Evolutionary conservation across 2,329 filamentous ascomycete species (phyloP), one percentile per base, ranked within the genome.

Genomic region (Penicillium sp.): DNA sequence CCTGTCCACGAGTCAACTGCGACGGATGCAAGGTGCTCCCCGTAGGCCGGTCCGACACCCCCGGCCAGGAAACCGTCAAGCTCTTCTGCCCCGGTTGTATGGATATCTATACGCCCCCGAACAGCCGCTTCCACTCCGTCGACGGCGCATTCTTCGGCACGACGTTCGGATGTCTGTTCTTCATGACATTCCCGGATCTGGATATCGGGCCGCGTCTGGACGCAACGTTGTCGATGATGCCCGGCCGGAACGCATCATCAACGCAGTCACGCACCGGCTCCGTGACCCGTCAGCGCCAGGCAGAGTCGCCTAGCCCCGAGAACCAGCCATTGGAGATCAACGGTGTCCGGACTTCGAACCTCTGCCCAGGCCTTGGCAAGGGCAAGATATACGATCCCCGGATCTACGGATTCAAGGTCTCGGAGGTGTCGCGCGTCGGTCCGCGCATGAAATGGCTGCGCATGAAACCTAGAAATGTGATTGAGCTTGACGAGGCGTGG

Each of bases 131-230:
- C 69, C 93, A 97, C 72, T 92, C 89, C 2, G 93, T 99, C 29
- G 93, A 99, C 61, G 93, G 93, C 45, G 93, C 93, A 39, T 99
- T 97, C 76, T 99, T 99, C 66, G 93, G 93, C 40, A 92, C 93
- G 46, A 99, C 93, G 0, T 99, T 99, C 69, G 91, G 91, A 54
- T 90, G 90, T 38, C 83, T 99, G 52, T 99, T 99, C 76, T 89
- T 99, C 69, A 92, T 99, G 77, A 99, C 92, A 33, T 99, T 97
- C 71, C 92, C 93, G 30, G 93, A 99, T 67, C 87, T 96, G 65
- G 90, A 96, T 61, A 83, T 97, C 52, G 77, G 77, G 40, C 85
- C 84, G 28, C 85, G 87, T 64, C 83, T 83, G 60, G 84, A 84
- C 37, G 62, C 50, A 33, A 52, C 65, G 4, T 49, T 70, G 12